Evolutionary conservation across 768 basidiomycete genomes (phyloP).

Genomic region (Amanita exitialis): DNA sequence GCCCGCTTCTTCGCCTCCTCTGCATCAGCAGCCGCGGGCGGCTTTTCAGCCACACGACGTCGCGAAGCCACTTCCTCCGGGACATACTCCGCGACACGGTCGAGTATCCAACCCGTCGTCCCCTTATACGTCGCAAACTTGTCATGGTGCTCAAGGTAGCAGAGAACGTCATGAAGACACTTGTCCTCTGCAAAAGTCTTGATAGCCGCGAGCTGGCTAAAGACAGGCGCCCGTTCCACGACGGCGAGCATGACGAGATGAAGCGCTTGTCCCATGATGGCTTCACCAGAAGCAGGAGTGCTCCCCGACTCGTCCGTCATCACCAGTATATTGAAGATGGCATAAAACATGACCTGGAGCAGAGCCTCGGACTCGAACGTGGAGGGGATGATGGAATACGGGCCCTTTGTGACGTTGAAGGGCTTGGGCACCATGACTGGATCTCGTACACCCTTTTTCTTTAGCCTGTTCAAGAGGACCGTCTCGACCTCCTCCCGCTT

Average conservation of each 20-base stretch:
- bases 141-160: slow-evolving; percentile 68
- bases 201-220: slow-evolving; percentile 46
- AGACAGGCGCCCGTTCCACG: slow-evolving; percentile 54
- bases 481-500: slow-evolving; percentile 86
- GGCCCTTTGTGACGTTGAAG: slow-evolving; percentile 53
- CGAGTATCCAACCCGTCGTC: slow-evolving; percentile 70
- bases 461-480: slow-evolving; percentile 54
- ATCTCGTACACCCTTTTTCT: slow-evolving; percentile 48
- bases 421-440: slow-evolving; percentile 70
- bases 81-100: slow-evolving; percentile 42
- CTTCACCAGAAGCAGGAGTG: slow-evolving; percentile 73
- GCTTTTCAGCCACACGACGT: slow-evolving; percentile 31
- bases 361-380: slow-evolving; percentile 64
- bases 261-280: slow-evolving; percentile 81
- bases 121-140: slow-evolving; percentile 64
- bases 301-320: slow-evolving; percentile 49
- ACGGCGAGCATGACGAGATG: slow-evolving; percentile 82
- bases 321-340: slow-evolving; percentile 63
- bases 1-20: slow-evolving; percentile 74
- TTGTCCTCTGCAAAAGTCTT: slow-evolving; percentile 49
- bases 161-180: slow-evolving; percentile 63
- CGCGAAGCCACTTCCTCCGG: slow-evolving; percentile 45
- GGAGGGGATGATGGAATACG: slow-evolving; percentile 55
- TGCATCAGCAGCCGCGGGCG: slow-evolving; percentile 30
- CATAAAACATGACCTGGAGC: slow-evolving; percentile 76